phyloP scores from a whole-genome alignment of 2,329 filamentous ascomycete genomes.

The Rosellinia necatrix region DNA sequence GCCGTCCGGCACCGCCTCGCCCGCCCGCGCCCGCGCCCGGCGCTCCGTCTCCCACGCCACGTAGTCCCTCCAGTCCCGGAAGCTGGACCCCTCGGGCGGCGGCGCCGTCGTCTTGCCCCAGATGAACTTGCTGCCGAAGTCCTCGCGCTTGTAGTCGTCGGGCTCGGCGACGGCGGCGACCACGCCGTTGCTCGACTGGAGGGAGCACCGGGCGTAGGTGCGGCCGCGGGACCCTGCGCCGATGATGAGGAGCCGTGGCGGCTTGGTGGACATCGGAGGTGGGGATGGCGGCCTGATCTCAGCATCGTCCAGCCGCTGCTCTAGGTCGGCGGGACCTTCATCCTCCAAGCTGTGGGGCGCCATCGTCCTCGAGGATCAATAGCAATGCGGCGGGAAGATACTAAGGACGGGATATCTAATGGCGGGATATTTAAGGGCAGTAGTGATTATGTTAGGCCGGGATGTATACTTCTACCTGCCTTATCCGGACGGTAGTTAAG shows the following conservation, averaged over 20 bases:
- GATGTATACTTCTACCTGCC: background rate
- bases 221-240: constrained; percentile 81
- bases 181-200: constrained; percentile 66
- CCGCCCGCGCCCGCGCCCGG: constrained; percentile 56
- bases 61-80: constrained; percentile 75
- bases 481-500: no score
- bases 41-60: constrained; percentile 71
- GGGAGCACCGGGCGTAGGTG: constrained; percentile 72
- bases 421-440: background rate
- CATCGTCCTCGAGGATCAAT: constrained; percentile 28
- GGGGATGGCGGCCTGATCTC: constrained; percentile 44
- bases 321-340: constrained; percentile 37
- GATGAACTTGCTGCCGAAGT: constrained; percentile 73
- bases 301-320: constrained; percentile 28
- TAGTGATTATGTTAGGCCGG: background rate
- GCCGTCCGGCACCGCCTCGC: constrained; percentile 55
- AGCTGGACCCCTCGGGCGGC: constrained; percentile 67
- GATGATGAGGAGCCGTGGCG: constrained; percentile 75
- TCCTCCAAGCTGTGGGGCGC: constrained; percentile 37
- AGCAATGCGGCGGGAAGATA: background rate
- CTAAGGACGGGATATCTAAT: background rate
- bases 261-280: constrained; percentile 51
- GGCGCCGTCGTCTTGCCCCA: constrained; percentile 62
- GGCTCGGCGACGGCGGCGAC: constrained; percentile 85
- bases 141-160: constrained; percentile 72